Conservation (phyloP, 202 grass and related monocot species). For the Bolboschoenoplectus hybrid region DNA sequence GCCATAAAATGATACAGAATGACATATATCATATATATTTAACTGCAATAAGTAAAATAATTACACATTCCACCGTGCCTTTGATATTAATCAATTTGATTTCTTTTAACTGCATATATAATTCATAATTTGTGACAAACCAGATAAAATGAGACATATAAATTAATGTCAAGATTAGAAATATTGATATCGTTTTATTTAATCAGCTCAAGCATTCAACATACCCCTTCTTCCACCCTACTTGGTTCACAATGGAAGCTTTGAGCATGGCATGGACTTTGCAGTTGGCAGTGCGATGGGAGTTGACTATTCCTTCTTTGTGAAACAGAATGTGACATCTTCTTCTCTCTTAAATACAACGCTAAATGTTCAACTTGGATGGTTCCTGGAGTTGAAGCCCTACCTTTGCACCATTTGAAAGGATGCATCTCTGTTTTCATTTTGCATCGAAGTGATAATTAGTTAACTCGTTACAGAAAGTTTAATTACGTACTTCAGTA, state of each 20-base stretch:
- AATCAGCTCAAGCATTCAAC: slow-evolving; percentile 43
- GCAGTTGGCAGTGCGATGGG: slow-evolving; percentile 39
- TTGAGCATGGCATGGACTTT: slow-evolving; percentile 42
- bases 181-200: not conserved
- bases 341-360: slow-evolving; percentile 19
- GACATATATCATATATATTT: not conserved
- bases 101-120: not conserved
- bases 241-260: slow-evolving; percentile 32
- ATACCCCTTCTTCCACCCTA: slow-evolving; percentile 43
- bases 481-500: too few species aligned
- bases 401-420: slow-evolving; percentile 41
- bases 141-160: not conserved
- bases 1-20: not conserved
- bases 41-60: not conserved
- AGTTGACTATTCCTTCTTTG: slow-evolving; percentile 33
- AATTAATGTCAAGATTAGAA: not conserved
- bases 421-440: slow-evolving; percentile 9
- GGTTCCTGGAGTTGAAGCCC: slow-evolving; percentile 47
- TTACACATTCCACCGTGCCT: not conserved
- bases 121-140: not conserved
- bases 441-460: not conserved
- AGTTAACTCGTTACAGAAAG: too few species aligned
- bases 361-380: slow-evolving; percentile 36
- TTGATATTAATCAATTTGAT: not conserved
- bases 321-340: slow-evolving; percentile 17